A percentile compares a stretch with the other conserved stretches of the same genome.
These are phyloP conservation scores for Rasamsonia emersonii DNA, from an alignment of 2,329 filamentous ascomycete genomes.

Conservation along the genomic window DNA sequence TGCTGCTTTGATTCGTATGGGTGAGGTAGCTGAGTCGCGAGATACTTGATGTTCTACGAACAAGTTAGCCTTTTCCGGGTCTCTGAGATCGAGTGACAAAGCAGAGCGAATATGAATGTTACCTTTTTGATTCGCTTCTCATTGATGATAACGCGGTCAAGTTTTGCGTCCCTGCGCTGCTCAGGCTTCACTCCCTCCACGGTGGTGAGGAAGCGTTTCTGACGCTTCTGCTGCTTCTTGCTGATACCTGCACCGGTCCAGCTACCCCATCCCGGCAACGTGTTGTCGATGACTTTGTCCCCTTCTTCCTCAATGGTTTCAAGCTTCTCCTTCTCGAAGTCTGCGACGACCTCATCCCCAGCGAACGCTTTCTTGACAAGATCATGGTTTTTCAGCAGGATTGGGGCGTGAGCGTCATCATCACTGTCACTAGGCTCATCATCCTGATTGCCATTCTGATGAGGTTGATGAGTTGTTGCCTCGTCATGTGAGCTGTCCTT, in stretches of 20 bases:
- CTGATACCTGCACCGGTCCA: constrained; percentile 82
- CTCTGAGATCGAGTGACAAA: constrained; percentile 6
- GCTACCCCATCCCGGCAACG: constrained; percentile 88
- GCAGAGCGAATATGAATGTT: constrained; percentile 16
- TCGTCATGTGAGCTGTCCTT: constrained; percentile 11
- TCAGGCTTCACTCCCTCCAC: constrained; percentile 63
- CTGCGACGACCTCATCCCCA: constrained; percentile 70
- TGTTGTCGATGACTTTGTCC: constrained; percentile 71
- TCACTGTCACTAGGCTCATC: constrained; percentile 39
- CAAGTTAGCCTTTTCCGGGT: constrained; percentile 3
- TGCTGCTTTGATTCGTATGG: constrained; percentile 80
- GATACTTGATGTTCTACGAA: constrained; percentile 69
- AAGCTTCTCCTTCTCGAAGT: constrained; percentile 75
- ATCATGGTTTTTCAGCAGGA: constrained; percentile 46
- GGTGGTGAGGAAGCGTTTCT: constrained; percentile 43
- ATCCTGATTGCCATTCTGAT: constrained; percentile 11
- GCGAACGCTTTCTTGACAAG: constrained; percentile 80
- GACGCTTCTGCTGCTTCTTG: constrained; percentile 54
- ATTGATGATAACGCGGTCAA: constrained; percentile 81
- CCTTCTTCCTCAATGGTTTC: constrained; percentile 65
- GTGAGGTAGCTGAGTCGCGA: constrained; percentile 75
- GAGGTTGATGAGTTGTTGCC: constrained; percentile 2
- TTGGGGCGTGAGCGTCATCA: constrained; percentile 32
- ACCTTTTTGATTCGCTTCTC: constrained; percentile 87
- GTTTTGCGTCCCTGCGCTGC: constrained; percentile 71